phyloP scores from a whole-genome alignment of 805 yeast species.

The Candida adriatica region DNA sequence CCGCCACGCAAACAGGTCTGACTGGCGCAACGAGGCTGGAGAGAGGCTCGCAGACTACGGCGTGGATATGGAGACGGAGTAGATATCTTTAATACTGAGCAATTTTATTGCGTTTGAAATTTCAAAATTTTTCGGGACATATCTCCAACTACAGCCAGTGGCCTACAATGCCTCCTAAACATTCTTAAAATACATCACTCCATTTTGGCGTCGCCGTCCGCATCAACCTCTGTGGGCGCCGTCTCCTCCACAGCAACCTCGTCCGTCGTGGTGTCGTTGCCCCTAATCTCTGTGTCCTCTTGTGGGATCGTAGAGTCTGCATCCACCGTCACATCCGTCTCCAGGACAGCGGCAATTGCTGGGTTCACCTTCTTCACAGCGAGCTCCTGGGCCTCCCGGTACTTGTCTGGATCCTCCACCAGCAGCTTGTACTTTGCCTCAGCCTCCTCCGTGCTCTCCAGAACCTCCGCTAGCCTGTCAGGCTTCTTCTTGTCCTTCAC shows the following conservation, averaged over 20 bases:
- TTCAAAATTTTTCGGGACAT: no score
- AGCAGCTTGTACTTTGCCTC: constrained; percentile 4
- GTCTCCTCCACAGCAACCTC: constrained; percentile 33
- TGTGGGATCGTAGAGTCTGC: constrained; percentile 44
- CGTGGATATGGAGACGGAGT: constrained; percentile 54
- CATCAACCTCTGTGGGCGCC: constrained; percentile 16
- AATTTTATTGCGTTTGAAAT: no score
- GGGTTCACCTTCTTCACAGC: constrained; percentile 17
- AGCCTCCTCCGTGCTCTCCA: constrained; percentile 7
- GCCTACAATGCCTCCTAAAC: constrained; percentile 1
- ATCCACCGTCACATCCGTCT: constrained; percentile 30
- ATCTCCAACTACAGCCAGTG: no score
- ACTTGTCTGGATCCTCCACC: constrained; percentile 7
- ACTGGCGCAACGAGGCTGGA: constrained; percentile 79
- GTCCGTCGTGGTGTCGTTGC: constrained; percentile 35
- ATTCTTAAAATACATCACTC: constrained; percentile 9
- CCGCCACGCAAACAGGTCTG: constrained; percentile 26
- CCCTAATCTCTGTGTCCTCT: constrained; percentile 39
- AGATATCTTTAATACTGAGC: neutral
- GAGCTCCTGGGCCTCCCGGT: constrained; percentile 5
- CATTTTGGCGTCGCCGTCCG: constrained; percentile 29
- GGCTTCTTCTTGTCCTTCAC: constrained; percentile 25
- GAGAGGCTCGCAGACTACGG: constrained; percentile 82
- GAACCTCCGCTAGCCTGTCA: constrained; percentile 7
- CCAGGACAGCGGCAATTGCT: constrained; percentile 17